Base-by-base conservation (phyloP, 306 rosid species). In the Arachis hypogaea region DNA sequence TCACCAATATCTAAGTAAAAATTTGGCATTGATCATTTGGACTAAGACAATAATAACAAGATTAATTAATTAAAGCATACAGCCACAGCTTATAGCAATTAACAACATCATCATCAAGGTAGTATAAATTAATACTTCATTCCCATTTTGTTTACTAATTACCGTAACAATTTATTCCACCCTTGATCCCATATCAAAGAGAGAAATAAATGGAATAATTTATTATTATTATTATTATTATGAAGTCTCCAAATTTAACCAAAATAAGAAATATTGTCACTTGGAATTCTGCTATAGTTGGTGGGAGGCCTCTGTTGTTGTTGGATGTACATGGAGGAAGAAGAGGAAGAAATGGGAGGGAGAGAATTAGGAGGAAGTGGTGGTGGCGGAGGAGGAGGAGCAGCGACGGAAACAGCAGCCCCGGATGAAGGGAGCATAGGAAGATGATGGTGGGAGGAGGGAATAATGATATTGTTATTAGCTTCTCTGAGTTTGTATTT, bases 401-500 rank as follows among this genome's bases (percentile, higher is more conserved):
- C 75, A 9, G 85, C 84, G 28, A 83, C 47, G 0, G 96, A 89
- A 78, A 85, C 88, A 41, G 78, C 74, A 36, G 78, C 72, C 8
- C 73, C 88, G 9, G 86, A 55, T 7, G 89, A 75, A 67, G 91
- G 86, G 12, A 86, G 82, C 9, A 52, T 78, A 73, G 77, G 11
- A 64, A 79, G 42, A 41, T 74, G 14, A 46, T 5, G 9, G 11
- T 46, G 85, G 54, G 82, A 64, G 58, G 92, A 54, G 38, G 84
- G 74, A 49, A 80, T 66, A 38, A 83, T 69, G 64, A 80, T 66
- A 38, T 82, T 69, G 64, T 71, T 70, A 55, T 71, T 82, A 71
- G 89, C 86, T 78, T 93, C 97, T 51, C 90, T 89, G 80, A 86
- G 86, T 77, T 85, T 93, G 87, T 85, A 87, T 68, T 88, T 88